Base-by-base conservation (phyloP, 2,329 filamentous ascomycete genomes). In the Colletotrichum tropicicola region DNA sequence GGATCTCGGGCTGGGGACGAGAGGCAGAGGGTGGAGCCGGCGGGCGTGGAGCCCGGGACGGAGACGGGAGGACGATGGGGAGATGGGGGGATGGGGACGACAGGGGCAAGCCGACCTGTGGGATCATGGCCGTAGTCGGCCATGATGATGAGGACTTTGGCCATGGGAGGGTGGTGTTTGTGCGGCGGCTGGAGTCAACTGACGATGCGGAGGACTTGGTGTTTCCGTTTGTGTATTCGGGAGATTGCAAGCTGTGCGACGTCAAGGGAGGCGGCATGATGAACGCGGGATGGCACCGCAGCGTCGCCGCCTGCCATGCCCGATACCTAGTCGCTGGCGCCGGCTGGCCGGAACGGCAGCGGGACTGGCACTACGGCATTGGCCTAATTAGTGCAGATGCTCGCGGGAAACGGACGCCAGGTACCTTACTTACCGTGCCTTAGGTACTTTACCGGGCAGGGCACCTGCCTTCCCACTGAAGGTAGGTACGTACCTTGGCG, bases 91-190 rank as follows among this genome's bases (percentile, higher is more conserved):
- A 25, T 28, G 47, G n/a, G 5, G 15, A 12, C 7, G 19, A 41
- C 35, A 28, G 25, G 15, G 19, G 10, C n/a, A 19, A 43, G n/a
- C 39, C n/a, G 67, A 85, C 84, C 83, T 45, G 84, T 86, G 2
- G 84, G 85, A 68, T 87, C 84, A 68, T 86, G 82, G 44, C 83
- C 84, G 66, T 86, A 85, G 69, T 87, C 83, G 43, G 83, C 79
- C 83, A 86, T 85, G 56, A 84, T 68, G 44, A 86, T 79, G 39
- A 84, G 69, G 23, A 79, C 79, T 66, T 81, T 83, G 32, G 64
- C 67, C 71, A 73, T 71, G 32, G 9, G 32, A 5, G n/a, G 13
- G 4, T n/a, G 32, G 32, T 35, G 32, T 35, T 35, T 15, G 32
- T n/a, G n/a, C n/a, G n/a, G n/a, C n/a, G n/a, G n/a, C n/a, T n/a